Percentiles rank a stretch among this genome's conserved stretches.
These are phyloP conservation scores for Lodderomyces margitis DNA, from an alignment of 1,139 yeast species.

Conservation along the genomic window DNA sequence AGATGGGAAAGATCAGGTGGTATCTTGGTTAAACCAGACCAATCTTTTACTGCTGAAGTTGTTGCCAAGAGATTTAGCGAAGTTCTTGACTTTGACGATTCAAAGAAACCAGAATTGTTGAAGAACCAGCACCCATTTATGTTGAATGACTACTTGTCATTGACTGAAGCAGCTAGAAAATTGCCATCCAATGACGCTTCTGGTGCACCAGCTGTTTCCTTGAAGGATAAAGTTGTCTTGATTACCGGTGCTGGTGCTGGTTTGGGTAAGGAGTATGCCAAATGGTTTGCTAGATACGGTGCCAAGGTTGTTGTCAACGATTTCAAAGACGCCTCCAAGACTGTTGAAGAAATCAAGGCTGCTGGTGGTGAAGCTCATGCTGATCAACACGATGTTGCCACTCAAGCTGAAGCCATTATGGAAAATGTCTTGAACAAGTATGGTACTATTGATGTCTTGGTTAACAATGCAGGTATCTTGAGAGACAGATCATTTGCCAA, in stretches of 20 bases:
- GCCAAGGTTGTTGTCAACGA: conserved; percentile 96
- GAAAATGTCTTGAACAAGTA: conserved; percentile 73
- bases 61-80: conserved; percentile 69
- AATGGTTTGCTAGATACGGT: conserved; percentile 82
- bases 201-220: conserved; percentile 50
- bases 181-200: conserved; percentile 58
- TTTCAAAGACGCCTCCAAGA: conserved; percentile 69
- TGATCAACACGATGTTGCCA: conserved; percentile 78
- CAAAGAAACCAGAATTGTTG: conserved; percentile 50
- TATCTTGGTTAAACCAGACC: conserved; percentile 76
- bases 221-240: conserved; percentile 83
- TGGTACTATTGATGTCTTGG: conserved; percentile 82
- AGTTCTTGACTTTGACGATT: conserved; percentile 58
- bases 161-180: conserved; percentile 50
- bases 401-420: conserved; percentile 72
- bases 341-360: conserved; percentile 73
- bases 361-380: conserved; percentile 85
- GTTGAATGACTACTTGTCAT: conserved; percentile 58
- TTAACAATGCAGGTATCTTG: conserved; percentile 93
- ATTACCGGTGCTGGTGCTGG: conserved; percentile 98
- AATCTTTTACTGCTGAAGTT: conserved; percentile 79
- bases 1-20: conserved; percentile 96
- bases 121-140: conserved; percentile 65
- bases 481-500: conserved; percentile 87
- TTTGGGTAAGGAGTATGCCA: conserved; percentile 87